Conservation (phyloP, 768 basidiomycete species). For the Boletus sp. region DNA sequence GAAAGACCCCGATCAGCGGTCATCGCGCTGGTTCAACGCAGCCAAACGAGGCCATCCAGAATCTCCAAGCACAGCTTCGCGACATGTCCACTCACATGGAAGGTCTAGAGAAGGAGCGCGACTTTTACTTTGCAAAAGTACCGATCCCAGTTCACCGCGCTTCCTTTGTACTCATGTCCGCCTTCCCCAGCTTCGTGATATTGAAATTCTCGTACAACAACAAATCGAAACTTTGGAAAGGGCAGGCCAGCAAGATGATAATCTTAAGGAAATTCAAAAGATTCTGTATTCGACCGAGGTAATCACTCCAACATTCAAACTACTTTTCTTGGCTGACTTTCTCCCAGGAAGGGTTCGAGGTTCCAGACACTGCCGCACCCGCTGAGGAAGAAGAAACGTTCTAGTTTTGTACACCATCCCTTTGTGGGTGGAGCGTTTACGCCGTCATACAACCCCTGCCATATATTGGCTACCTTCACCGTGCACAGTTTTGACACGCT, state of each 20-base stretch:
- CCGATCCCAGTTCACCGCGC: conserved; percentile 13
- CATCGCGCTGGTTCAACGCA: conserved; percentile 64
- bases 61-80: conserved; percentile 70
- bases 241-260: conserved; percentile 53
- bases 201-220: conserved; percentile 89
- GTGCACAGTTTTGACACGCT: conserved; percentile 13
- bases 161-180: conserved; percentile 3
- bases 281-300: conserved; percentile 97
- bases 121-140: conserved; percentile 99
- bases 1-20: conserved; percentile 69
- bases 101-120: conserved; percentile 93
- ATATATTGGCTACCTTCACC: conserved; percentile 3
- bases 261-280: conserved; percentile 78
- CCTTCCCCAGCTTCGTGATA: conserved; percentile 79
- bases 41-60: conserved; percentile 62
- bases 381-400: conserved; percentile 84
- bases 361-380: conserved; percentile 57
- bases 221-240: conserved; percentile 62
- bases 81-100: conserved; percentile 83
- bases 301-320: conserved; percentile 19
- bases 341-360: conserved; percentile 86
- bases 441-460: conserved; percentile 8
- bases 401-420: conserved; percentile 31
- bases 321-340: conserved; percentile 7
- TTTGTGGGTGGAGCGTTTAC: conserved; percentile 5